A percentile compares a stretch with the other conserved stretches of the same genome.
phyloP scores from a whole-genome alignment of 2,329 filamentous ascomycete genomes.

The Aspergillus oerlinghausenensis region DNA sequence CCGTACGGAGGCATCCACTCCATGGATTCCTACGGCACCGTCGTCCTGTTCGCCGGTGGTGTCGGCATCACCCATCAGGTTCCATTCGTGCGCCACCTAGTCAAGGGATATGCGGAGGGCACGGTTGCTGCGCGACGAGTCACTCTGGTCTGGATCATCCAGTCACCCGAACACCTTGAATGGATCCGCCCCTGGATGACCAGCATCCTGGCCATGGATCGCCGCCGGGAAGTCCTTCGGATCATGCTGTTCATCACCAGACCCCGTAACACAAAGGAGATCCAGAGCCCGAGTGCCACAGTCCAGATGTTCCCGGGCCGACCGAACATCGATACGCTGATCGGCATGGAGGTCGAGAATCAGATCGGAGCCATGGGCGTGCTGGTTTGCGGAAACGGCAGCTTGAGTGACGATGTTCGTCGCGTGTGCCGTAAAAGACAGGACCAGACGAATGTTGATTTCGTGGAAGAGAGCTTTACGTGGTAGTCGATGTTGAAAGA shows the following conservation, averaged over 20 bases:
- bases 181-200: slow-evolving; percentile 90
- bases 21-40: slow-evolving; percentile 87
- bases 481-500: slow-evolving; percentile 29
- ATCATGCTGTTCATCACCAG: slow-evolving; percentile 89
- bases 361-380: slow-evolving; percentile 88
- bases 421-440: slow-evolving; percentile 63
- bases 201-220: slow-evolving; percentile 70
- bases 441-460: slow-evolving; percentile 61
- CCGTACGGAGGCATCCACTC: slow-evolving; percentile 81
- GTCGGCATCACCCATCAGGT: slow-evolving; percentile 95
- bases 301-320: slow-evolving; percentile 91
- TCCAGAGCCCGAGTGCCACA: slow-evolving; percentile 68
- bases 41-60: slow-evolving; percentile 84
- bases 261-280: slow-evolving; percentile 76
- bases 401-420: slow-evolving; percentile 70
- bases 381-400: slow-evolving; percentile 71
- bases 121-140: slow-evolving; percentile 77
- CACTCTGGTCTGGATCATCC: slow-evolving; percentile 87
- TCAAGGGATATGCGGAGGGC: slow-evolving; percentile 63
- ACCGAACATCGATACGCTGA: slow-evolving; percentile 73
- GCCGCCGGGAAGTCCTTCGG: slow-evolving; percentile 74
- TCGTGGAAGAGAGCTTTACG: slow-evolving; percentile 70
- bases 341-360: slow-evolving; percentile 74
- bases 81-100: slow-evolving; percentile 74
- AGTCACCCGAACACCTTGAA: slow-evolving; percentile 81